A percentile compares a stretch with the other conserved stretches of the same genome.
Conservation (phyloP, 225 moss, liverwort and hornwort species). For the Pseudisothecium myosuroides region DNA sequence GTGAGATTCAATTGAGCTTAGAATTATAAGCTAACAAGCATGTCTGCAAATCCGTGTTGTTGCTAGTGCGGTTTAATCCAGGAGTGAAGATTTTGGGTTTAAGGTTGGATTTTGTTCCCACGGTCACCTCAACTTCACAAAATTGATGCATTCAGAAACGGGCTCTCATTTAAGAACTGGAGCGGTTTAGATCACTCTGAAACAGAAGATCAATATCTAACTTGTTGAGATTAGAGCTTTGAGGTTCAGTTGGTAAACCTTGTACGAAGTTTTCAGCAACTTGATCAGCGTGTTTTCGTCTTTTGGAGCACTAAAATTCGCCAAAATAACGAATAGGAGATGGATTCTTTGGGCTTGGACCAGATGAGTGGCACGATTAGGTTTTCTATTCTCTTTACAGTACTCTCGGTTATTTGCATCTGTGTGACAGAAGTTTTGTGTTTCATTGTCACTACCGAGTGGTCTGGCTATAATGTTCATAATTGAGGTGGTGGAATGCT, state of each 20-base stretch:
- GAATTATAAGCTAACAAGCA: background rate
- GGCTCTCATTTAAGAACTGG: background rate
- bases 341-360: background rate
- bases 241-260: background rate
- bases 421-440: background rate
- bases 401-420: background rate
- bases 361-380: background rate
- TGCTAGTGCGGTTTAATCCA: too few species aligned
- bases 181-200: too few species aligned
- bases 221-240: background rate
- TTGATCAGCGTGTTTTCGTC: background rate
- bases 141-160: too few species aligned
- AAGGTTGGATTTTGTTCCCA: background rate
- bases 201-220: background rate
- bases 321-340: background rate
- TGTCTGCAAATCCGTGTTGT: background rate
- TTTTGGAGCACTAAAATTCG: background rate
- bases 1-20: background rate
- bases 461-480: background rate
- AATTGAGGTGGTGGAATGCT: background rate
- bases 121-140: too few species aligned
- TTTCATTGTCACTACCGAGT: background rate
- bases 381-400: background rate
- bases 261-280: background rate
- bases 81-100: background rate